Evolutionary conservation across 1,284 basidiomycete species (phyloP).

Genomic region (Ceratobasidium papillatum): DNA sequence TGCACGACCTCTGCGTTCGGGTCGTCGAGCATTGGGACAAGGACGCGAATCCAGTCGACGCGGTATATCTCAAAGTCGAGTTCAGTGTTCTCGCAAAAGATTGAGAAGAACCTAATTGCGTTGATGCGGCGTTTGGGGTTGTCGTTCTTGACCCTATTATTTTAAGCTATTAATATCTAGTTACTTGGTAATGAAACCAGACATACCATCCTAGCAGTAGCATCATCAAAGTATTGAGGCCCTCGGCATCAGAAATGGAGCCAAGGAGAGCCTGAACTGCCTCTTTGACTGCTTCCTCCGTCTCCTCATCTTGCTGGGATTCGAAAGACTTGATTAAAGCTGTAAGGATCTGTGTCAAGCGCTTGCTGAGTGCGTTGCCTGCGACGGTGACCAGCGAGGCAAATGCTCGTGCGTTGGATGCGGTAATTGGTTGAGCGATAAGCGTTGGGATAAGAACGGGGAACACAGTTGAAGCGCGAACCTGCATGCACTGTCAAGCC

Average conservation of each 20-base stretch:
- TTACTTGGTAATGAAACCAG: background rate
- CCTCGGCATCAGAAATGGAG: conserved; percentile 85
- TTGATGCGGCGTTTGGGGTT: conserved; percentile 76
- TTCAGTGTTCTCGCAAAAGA: conserved; percentile 83
- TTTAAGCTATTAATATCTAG: conserved; percentile 29
- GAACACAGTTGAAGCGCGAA: conserved; percentile 94
- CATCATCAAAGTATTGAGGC: conserved; percentile 88
- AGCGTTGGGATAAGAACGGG: conserved; percentile 97
- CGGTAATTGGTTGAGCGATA: conserved; percentile 88
- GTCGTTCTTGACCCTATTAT: conserved; percentile 77
- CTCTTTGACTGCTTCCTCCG: conserved; percentile 75
- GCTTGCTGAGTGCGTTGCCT: conserved; percentile 85
- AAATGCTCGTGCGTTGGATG: conserved; percentile 95
- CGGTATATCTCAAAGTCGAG: conserved; percentile 85
- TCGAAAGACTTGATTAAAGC: conserved; percentile 78
- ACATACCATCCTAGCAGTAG: conserved; percentile 86
- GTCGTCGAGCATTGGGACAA: conserved; percentile 89
- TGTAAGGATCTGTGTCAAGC: conserved; percentile 77
- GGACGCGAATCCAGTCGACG: conserved; percentile 94
- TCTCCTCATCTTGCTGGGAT: conserved; percentile 72
- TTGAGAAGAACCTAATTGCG: conserved; percentile 78
- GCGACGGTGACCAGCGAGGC: conserved; percentile 93
- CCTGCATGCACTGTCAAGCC: conserved; percentile 56
- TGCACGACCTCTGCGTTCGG: conserved; percentile 76
- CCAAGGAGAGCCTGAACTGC: conserved; percentile 76